Evolutionary conservation across 1,139 yeast species (phyloP).

Genomic region (Pichia sp.): DNA sequence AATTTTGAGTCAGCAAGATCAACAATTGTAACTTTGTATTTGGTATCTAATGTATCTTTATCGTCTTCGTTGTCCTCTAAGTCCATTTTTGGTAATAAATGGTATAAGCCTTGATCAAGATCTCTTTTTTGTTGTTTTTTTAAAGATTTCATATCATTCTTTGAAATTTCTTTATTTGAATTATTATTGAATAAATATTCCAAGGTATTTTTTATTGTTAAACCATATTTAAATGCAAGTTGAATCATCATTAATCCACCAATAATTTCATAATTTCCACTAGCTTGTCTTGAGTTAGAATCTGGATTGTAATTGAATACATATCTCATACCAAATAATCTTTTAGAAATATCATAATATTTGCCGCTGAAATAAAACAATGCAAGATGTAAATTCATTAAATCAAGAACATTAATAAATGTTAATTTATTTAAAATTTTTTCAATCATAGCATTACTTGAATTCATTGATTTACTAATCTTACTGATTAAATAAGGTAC

Average conservation of each 20-base stretch:
- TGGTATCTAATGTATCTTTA: not conserved
- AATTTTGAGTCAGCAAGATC: conserved; percentile 51
- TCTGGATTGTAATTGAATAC: conserved; percentile 61
- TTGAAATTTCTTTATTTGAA: not conserved
- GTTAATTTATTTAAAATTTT: conserved; percentile 17
- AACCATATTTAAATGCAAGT: conserved; percentile 40
- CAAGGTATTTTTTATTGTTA: conserved; percentile 20
- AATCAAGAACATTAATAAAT: conserved; percentile 43
- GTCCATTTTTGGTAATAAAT: no score
- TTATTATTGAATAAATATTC: not conserved
- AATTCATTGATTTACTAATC: conserved; percentile 1
- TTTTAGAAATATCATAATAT: conserved; percentile 69
- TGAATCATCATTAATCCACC: conserved; percentile 68
- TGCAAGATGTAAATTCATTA: conserved; percentile 68
- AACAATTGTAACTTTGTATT: conserved; percentile 25
- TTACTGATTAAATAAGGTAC: conserved; percentile 47
- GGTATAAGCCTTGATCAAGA: no score
- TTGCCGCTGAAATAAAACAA: conserved; percentile 75
- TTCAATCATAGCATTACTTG: conserved; percentile 10
- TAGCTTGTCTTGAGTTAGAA: conserved; percentile 29
- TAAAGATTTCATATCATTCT: not conserved
- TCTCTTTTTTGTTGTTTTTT: not conserved
- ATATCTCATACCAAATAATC: conserved; percentile 75
- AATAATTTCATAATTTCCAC: conserved; percentile 68
- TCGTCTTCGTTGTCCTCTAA: not conserved